Evolutionary conservation across 1,139 yeast genomes (phyloP).

Genomic region (Geotrichum bryndzae): DNA sequence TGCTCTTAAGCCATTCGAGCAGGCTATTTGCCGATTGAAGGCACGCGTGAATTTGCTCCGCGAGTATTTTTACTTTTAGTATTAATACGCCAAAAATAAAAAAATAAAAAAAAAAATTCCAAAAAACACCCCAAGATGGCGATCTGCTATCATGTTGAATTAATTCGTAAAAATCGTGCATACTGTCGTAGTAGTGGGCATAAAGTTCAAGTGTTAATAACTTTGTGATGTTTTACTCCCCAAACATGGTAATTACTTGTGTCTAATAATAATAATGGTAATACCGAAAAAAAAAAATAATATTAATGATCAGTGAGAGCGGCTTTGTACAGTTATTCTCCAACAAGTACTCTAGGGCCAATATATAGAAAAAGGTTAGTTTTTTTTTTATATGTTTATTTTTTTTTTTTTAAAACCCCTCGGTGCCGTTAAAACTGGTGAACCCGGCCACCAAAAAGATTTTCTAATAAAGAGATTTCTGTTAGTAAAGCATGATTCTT

Average conservation of each 20-base stretch:
- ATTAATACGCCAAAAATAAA: neutral
- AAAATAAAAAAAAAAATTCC: neutral
- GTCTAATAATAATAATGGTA: neutral
- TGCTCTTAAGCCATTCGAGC: constrained; percentile 7
- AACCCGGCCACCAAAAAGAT: constrained; percentile 62
- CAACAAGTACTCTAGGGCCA: neutral
- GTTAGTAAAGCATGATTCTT: neutral
- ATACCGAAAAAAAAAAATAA: too few species aligned
- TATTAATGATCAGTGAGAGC: neutral
- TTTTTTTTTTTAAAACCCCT: constrained; percentile 41
- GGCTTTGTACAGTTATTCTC: neutral
- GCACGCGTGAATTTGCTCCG: constrained; percentile 14
- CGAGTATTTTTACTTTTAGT: neutral
- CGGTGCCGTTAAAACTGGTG: constrained; percentile 67
- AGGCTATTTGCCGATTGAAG: constrained; percentile 1
- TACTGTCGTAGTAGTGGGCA: too few species aligned
- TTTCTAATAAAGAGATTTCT: constrained; percentile 28
- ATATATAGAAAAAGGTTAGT: neutral
- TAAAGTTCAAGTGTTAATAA: too few species aligned
- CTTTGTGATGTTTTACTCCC: too few species aligned
- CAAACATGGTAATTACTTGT: too few species aligned
- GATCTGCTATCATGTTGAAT: neutral
- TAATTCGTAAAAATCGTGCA: too few species aligned
- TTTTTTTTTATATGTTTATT: too few species aligned
- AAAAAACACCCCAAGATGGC: neutral